Conservation (phyloP, 352 stramenopile species). For the Globisporangium barbulae region DNA sequence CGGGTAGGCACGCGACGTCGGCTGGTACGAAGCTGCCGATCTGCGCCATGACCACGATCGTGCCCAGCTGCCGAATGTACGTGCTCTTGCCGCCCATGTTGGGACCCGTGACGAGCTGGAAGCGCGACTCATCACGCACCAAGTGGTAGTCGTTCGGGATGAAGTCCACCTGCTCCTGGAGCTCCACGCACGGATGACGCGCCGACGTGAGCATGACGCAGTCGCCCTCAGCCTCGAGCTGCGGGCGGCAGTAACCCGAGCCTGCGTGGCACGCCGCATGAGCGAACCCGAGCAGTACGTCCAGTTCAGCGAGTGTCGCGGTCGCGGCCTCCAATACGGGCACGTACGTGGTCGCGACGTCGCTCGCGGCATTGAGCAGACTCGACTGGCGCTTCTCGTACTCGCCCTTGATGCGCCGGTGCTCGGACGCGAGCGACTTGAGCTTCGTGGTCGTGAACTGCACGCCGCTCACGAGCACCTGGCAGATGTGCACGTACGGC, state of each 20-base stretch:
- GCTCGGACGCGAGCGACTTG: conserved; percentile 79
- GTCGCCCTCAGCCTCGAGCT: conserved; percentile 52
- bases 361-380: conserved; percentile 91
- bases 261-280: conserved; percentile 92
- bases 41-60: conserved; percentile 94
- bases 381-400: conserved; percentile 92
- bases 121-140: conserved; percentile 73
- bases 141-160: conserved; percentile 98
- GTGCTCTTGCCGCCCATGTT: conserved; percentile 99
- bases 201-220: conserved; percentile 76
- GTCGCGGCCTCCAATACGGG: conserved; percentile 93
- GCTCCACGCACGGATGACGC: conserved; percentile 97
- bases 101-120: conserved; percentile 97
- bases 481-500: conserved; percentile 88
- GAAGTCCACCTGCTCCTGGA: conserved; percentile 95
- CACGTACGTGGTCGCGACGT: conserved; percentile 95
- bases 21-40: conserved; percentile 97
- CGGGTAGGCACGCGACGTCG: conserved; percentile 83
- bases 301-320: conserved; percentile 88
- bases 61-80: conserved; percentile 97
- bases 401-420: conserved; percentile 80
- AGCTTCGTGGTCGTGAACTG: conserved; percentile 96
- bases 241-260: conserved; percentile 68
- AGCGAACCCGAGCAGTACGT: conserved; percentile 94
- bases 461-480: conserved; percentile 96